Conservation (phyloP, 352 stramenopile species). For the Globisporangium splendens region DNA sequence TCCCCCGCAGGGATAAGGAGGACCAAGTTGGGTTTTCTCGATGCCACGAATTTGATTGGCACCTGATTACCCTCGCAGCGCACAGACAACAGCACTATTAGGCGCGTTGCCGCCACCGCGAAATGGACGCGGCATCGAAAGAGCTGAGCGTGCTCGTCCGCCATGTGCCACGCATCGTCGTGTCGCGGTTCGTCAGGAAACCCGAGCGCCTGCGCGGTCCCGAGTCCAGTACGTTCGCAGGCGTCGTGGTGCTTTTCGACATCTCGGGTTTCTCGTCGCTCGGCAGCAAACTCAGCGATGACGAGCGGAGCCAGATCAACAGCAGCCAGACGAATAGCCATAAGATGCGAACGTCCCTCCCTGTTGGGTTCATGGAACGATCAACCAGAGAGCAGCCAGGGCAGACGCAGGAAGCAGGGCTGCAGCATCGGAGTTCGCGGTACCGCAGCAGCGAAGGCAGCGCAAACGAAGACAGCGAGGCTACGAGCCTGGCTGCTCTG, state of each 20-base stretch:
- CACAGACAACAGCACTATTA: too few relatives aligned
- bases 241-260: constrained; percentile 78
- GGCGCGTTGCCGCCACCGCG: too few relatives aligned
- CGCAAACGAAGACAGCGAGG: constrained; percentile 8
- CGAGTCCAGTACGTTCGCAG: constrained; percentile 43
- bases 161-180: constrained; percentile 73
- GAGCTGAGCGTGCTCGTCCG: constrained; percentile 62
- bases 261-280: constrained; percentile 86
- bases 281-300: constrained; percentile 64
- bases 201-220: constrained; percentile 45
- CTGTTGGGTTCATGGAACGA: not conserved
- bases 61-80: too few relatives aligned
- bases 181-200: constrained; percentile 51
- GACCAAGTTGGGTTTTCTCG: too few relatives aligned
- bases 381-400: too few relatives aligned
- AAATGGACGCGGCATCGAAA: constrained; percentile 37
- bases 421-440: constrained; percentile 2
- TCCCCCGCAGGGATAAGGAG: too few relatives aligned
- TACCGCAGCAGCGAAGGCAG: constrained; percentile 3
- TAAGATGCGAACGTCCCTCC: not conserved
- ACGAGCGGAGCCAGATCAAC: constrained; percentile 45
- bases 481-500: constrained; percentile 16
- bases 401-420: too few relatives aligned
- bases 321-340: constrained; percentile 5
- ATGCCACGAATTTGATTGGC: too few relatives aligned